phyloP scores from a whole-genome alignment of 2,329 filamentous ascomycete genomes.

The Fusarium subtropicale region DNA sequence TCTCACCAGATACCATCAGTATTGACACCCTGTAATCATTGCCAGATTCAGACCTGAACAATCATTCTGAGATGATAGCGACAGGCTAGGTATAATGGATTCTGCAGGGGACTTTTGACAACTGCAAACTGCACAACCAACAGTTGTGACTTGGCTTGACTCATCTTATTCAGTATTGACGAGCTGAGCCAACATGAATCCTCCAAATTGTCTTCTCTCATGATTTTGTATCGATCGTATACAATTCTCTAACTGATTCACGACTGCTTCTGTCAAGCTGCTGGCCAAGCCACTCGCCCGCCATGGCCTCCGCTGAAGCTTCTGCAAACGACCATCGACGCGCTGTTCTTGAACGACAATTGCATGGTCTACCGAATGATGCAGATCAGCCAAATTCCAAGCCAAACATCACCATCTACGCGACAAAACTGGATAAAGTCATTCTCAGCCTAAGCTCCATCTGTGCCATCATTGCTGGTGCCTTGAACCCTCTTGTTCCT shows the following conservation, averaged over 20 bases:
- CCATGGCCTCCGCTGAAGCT: background rate
- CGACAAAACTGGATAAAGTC: background rate
- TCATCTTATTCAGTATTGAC: background rate
- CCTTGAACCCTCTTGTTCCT: constrained; percentile 9
- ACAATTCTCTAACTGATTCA: background rate
- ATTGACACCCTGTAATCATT: constrained; percentile 5
- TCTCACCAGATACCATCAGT: background rate
- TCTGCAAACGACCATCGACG: background rate
- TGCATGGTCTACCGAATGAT: background rate
- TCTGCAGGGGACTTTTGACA: background rate
- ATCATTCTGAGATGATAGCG: background rate
- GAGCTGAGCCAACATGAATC: background rate
- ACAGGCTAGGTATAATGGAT: background rate
- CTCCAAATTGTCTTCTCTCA: background rate
- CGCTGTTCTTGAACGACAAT: background rate
- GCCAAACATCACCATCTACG: background rate
- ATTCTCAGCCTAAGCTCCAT: constrained; percentile 1
- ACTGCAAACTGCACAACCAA: background rate
- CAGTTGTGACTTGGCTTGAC: background rate
- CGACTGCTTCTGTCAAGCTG: background rate
- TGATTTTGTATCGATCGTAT: background rate
- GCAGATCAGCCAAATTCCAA: background rate
- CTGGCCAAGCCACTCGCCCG: background rate
- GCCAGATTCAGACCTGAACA: background rate
- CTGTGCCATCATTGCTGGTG: constrained; percentile 4